Conservation (phyloP, 331 rosid species). For the Malus hybrid region DNA sequence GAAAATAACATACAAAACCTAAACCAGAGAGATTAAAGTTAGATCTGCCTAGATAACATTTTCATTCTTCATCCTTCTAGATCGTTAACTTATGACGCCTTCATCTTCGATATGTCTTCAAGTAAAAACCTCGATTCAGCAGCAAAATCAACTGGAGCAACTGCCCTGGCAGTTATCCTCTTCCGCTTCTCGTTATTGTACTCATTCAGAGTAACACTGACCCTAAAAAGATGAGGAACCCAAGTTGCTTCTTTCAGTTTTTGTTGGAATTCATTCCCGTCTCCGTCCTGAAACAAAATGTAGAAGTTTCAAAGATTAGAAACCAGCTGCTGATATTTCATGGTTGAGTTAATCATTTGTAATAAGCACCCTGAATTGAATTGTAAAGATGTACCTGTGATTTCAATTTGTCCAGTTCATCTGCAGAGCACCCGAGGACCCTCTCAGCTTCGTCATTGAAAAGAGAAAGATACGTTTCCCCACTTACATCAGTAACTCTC, state of each 20-base stretch:
- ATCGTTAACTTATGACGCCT: not conserved
- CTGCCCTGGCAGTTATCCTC: conserved; percentile 63
- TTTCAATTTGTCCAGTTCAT: conserved; percentile 56
- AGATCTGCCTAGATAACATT: not conserved
- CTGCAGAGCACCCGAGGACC: conserved; percentile 84
- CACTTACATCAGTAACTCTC: conserved; percentile 51
- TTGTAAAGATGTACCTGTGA: conserved; percentile 41
- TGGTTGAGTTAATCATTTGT: not conserved
- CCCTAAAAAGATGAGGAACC: conserved; percentile 70
- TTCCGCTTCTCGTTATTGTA: conserved; percentile 79
- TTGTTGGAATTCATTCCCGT: conserved; percentile 38
- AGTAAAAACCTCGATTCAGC: conserved; percentile 66
- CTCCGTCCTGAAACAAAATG: conserved; percentile 40
- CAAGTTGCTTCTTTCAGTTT: conserved; percentile 78
- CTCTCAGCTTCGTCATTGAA: conserved; percentile 78
- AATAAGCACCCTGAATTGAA: not conserved
- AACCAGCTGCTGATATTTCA: not conserved
- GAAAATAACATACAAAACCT: not conserved
- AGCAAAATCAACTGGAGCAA: conserved; percentile 78
- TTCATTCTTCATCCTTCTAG: not conserved
- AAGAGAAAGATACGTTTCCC: conserved; percentile 51
- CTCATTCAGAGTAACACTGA: conserved; percentile 73
- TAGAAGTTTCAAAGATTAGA: not conserved
- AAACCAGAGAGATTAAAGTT: not conserved
- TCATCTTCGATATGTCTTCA: conserved; percentile 76